phyloP scores from a whole-genome alignment of 176 grass and related monocot genomes.

The Neostapfia colusana region DNA sequence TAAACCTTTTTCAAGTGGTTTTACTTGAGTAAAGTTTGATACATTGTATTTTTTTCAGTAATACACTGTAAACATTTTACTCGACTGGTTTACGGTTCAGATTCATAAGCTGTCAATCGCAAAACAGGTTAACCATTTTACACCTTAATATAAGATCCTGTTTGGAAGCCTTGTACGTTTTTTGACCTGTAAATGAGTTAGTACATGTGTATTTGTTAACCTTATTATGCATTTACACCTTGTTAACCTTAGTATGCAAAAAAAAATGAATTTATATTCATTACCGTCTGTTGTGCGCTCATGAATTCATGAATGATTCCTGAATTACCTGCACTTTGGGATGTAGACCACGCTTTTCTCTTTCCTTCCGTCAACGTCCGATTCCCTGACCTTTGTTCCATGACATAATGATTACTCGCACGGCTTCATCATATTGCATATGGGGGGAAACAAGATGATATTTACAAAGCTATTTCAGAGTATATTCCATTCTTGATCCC shows the following conservation, averaged over 20 bases:
- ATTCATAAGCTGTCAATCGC: background rate
- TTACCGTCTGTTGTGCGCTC: background rate
- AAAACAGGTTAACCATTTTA: too few relatives aligned
- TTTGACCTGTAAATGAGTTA: too few relatives aligned
- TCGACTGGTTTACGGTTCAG: too few relatives aligned
- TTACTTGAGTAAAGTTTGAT: slow-evolving; percentile 47
- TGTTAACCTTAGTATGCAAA: background rate
- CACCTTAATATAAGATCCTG: too few relatives aligned
- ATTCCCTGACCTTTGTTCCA: slow-evolving; percentile 83
- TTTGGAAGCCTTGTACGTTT: too few relatives aligned
- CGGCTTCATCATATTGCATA: background rate
- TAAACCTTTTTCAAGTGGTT: slow-evolving; percentile 42
- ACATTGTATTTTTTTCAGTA: background rate
- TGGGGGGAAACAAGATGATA: background rate
- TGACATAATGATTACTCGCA: slow-evolving; percentile 53
- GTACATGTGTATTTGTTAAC: background rate
- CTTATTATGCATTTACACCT: background rate
- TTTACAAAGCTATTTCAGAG: background rate
- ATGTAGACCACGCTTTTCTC: slow-evolving; percentile 96
- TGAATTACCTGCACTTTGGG: slow-evolving; percentile 90
- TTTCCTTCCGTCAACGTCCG: slow-evolving; percentile 70
- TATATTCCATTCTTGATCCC: slow-evolving; percentile 36
- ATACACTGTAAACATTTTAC: background rate
- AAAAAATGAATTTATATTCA: slow-evolving; percentile 5
- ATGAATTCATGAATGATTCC: background rate